Evolutionary conservation across 345 rosid genomes (phyloP), one percentile per base, ranked within the genome.

Genomic region (Citrus maxima): DNA sequence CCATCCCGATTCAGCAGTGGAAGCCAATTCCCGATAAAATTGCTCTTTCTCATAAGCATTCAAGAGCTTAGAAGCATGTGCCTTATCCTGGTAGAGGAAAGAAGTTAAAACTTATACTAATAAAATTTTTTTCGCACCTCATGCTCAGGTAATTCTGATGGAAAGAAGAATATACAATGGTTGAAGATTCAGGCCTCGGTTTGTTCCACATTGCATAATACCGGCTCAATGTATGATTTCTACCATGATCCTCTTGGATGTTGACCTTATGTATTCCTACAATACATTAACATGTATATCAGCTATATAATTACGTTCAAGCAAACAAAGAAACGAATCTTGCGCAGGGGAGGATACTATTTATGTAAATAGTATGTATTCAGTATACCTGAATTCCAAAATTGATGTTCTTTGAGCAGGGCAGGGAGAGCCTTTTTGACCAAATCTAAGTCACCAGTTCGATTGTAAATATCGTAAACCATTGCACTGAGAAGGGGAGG

Each of bases 401-500:
- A 97, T 19, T 84, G 22, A 79, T 93, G 83, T 70, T 97, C 99
- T 80, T 86, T 91, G 77, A 93, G 78, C 82, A 96, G 88, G 32
- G 90, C 87, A 58, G 95, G 98, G 40, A 94, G 82, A 68, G 95
- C 85, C 73, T 81, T 82, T 72, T 12, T 80, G 63, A 88, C 85
- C 75, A 93, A 85, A 64, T 91, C 89, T 38, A 76, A 75, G 72
- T 93, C 98, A 66, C 83, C 85, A n/a, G 99, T 94, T 49, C 74
- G 84, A 22, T 85, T 84, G 77, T 89, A 93, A 80, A 94, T 88
- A 66, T 84, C 93, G 19, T 66, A 64, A 54, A 96, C 87, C 99
- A 94, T 94, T 77, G 99, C 87, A 85, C 95, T 93, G 32, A 96
- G 84, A 18, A 96, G 89, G 25, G 99, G 98, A 55, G 99, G 99